Base-by-base conservation (phyloP, 2,329 filamentous ascomycete species). In the Aaosphaeria arxii region DNA sequence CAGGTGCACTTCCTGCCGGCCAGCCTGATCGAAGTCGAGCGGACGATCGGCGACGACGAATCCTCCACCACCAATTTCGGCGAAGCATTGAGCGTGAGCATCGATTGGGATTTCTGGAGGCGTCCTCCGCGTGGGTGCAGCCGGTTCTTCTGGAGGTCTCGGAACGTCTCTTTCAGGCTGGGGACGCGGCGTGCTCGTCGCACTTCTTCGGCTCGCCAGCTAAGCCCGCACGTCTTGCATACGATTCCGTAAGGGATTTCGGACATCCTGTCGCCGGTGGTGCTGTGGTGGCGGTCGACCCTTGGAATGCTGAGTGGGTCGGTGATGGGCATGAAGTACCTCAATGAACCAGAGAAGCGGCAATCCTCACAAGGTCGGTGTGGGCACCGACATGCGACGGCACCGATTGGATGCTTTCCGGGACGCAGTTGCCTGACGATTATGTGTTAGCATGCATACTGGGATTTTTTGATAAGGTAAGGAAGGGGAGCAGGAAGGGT, bases 311-410 rank as follows among this genome's bases (percentile, higher is more conserved):
- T 28, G n/a, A 46, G 24, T 30, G 44, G 44, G 11, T 46, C 44
- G 11, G 9, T 11, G 38, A 31, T 46, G 7, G 44, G 44, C 24
- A 42, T 39, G 29, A 42, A 46, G 13, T n/a, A 11, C 39, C 28
- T 42, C 13, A 47, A n/a, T 6, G 5, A 7, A 6, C 44, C 38
- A 11, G n/a, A 30, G 11, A 38, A 30, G 11, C 5, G 24, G 40
- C 45, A 47, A 5, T 38, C 45, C 4, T 43, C 45, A 32, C 45
- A 47, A 11, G 32, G 40, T n/a, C 13, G 35, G 28, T 47, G 45
- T 5, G 30, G 7, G 30, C 45, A 47, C n/a, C 29, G 4, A 30
- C 45, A 47, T 7, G 9, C 7, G 11, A 44, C 6, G 6, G 7
- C 24, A 30, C 45, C 45, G 31, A 47, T 24, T 7, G 45, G 45